Evolutionary conservation across 108 stramenopile species (phyloP).

Genomic region (Pseudonitzschia delicatissima): DNA sequence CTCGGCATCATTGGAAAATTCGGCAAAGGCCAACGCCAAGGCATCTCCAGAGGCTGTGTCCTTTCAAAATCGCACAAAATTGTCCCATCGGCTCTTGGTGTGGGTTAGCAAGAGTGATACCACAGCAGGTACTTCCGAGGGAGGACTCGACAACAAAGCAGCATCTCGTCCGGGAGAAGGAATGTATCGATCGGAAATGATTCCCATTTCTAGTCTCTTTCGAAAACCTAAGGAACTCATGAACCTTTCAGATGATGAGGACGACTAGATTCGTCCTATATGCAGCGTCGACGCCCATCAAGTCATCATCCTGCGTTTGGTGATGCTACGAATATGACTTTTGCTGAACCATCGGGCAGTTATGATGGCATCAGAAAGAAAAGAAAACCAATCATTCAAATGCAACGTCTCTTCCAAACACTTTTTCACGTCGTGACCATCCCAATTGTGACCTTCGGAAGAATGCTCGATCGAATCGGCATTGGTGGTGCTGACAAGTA

Average conservation of each 20-base stretch:
- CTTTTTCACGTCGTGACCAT: too few relatives aligned
- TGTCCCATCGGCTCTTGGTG: constrained; percentile 27
- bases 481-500: too few relatives aligned
- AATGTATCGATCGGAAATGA: constrained; percentile 37
- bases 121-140: not conserved
- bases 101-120: constrained; percentile 22
- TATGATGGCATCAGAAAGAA: too few relatives aligned
- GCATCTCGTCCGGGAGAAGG: constrained; percentile 16
- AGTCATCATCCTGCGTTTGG: too few relatives aligned
- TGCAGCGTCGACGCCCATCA: too few relatives aligned
- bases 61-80: constrained; percentile 17
- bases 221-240: constrained; percentile 17
- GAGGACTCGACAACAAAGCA: constrained; percentile 19
- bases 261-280: too few relatives aligned
- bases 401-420: too few relatives aligned
- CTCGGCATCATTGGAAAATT: not conserved
- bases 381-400: too few relatives aligned
- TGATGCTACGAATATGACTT: too few relatives aligned
- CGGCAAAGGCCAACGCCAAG: not conserved
- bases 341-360: too few relatives aligned
- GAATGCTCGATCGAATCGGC: too few relatives aligned
- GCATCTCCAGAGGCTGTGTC: not conserved
- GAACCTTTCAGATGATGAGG: not conserved
- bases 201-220: constrained; percentile 38
- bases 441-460: too few relatives aligned